phyloP scores from a whole-genome alignment of 1,284 basidiomycete species.

The Leccinum fallax region DNA sequence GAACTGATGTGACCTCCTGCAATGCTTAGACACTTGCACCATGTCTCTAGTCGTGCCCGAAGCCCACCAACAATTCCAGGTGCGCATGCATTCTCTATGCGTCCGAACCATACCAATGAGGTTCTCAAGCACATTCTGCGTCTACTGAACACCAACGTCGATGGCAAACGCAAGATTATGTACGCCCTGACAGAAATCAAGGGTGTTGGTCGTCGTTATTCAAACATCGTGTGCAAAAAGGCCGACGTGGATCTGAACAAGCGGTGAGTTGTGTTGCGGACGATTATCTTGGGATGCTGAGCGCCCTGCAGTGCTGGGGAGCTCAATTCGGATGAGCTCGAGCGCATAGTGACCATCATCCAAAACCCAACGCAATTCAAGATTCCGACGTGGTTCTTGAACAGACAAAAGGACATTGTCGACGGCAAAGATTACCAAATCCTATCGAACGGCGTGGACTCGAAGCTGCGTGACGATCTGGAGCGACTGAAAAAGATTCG shows the following conservation, averaged over 20 bases:
- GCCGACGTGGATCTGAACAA: constrained; percentile 99
- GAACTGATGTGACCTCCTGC: constrained; percentile 18
- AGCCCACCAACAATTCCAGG: constrained; percentile 92
- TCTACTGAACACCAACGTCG: constrained; percentile 99
- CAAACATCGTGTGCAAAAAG: constrained; percentile 99
- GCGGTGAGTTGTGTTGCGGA: constrained; percentile 65
- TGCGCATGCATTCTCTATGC: constrained; percentile 29
- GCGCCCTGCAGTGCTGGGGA: constrained; percentile 73
- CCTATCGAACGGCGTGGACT: constrained; percentile 97
- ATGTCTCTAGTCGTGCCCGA: constrained; percentile 97
- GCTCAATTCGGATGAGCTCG: constrained; percentile 96
- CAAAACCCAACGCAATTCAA: constrained; percentile 99
- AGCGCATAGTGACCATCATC: constrained; percentile 99
- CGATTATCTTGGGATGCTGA: constrained; percentile 3
- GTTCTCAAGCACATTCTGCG: constrained; percentile 86
- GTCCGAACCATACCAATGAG: constrained; percentile 7
- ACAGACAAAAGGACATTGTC: constrained; percentile 98
- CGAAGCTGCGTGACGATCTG: constrained; percentile 97
- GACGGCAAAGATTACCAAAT: constrained; percentile 98
- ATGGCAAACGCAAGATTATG: constrained; percentile 99
- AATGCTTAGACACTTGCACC: constrained; percentile 25
- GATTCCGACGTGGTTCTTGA: constrained; percentile 99
- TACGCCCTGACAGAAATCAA: constrained; percentile 99
- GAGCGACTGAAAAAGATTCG: constrained; percentile 99
- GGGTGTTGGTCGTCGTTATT: constrained; percentile 98